Percentiles rank a stretch among this genome's conserved stretches.
phyloP scores from a whole-genome alignment of 2,329 filamentous ascomycete genomes.

The Talaromyces piceae region DNA sequence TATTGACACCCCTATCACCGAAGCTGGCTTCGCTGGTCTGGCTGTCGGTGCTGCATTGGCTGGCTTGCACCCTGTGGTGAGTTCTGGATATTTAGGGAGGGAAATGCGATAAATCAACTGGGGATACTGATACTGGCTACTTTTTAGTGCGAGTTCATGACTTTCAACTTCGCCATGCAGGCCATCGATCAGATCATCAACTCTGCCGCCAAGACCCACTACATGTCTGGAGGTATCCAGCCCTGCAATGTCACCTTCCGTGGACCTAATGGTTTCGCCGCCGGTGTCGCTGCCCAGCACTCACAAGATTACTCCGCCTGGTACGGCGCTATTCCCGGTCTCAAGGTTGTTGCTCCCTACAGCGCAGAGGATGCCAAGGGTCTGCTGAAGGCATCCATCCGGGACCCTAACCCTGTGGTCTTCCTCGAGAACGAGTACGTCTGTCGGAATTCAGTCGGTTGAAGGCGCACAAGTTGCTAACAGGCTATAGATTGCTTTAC shows the following conservation, averaged over 20 bases:
- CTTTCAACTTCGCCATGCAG: slow-evolving; percentile 99
- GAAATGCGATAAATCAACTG: slow-evolving; percentile 6
- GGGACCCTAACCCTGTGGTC: slow-evolving; percentile 94
- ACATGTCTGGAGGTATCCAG: slow-evolving; percentile 99
- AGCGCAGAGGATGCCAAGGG: slow-evolving; percentile 98
- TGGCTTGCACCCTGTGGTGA: slow-evolving; percentile 85
- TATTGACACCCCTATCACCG: slow-evolving; percentile 97
- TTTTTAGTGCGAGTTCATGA: slow-evolving; percentile 95
- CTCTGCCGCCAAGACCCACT: slow-evolving; percentile 97
- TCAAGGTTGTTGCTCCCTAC: slow-evolving; percentile 96
- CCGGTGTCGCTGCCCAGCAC: slow-evolving; percentile 94
- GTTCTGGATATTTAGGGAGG: slow-evolving; percentile 31
- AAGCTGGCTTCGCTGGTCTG: slow-evolving; percentile 89
- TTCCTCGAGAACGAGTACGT: slow-evolving; percentile 74
- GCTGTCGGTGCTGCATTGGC: slow-evolving; percentile 91
- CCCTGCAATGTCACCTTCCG: slow-evolving; percentile 99
- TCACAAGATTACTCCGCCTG: slow-evolving; percentile 98
- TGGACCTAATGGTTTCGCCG: slow-evolving; percentile 94
- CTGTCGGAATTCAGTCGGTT: not conserved
- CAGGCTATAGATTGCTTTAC: slow-evolving; percentile 60
- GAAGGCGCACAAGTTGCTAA: slow-evolving; percentile 21
- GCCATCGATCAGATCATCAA: slow-evolving; percentile 99
- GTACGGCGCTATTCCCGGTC: slow-evolving; percentile 95
- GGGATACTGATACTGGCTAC: slow-evolving; percentile 5
- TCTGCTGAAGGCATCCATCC: slow-evolving; percentile 92